These are phyloP conservation scores for Aspergillus affinis DNA, from an alignment of 495 filamentous ascomycete species.

Conservation along the genomic window DNA sequence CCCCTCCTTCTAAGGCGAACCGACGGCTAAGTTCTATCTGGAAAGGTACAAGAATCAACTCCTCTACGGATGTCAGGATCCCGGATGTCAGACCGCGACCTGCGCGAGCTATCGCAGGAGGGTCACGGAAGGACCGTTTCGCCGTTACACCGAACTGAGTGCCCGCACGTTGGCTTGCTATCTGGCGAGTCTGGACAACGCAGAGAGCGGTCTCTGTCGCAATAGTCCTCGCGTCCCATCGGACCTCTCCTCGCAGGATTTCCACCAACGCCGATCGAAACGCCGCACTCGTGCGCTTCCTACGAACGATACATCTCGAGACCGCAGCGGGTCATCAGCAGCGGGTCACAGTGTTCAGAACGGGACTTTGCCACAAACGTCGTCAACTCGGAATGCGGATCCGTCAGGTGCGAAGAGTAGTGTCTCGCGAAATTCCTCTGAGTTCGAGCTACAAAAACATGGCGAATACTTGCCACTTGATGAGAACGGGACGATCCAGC, in stretches of 20 bases:
- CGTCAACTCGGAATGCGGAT: neutral
- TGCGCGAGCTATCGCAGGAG: constrained; percentile 78
- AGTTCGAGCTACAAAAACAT: constrained; percentile 9
- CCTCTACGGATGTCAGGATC: constrained; percentile 73
- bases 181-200: constrained; percentile 76
- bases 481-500: constrained; percentile 40
- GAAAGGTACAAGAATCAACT: constrained; percentile 80
- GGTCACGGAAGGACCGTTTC: constrained; percentile 64
- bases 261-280: constrained; percentile 30
- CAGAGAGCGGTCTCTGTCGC: constrained; percentile 71
- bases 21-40: constrained; percentile 13
- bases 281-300: constrained; percentile 29
- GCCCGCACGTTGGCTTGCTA: constrained; percentile 77
- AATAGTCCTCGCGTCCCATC: constrained; percentile 40
- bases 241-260: constrained; percentile 28
- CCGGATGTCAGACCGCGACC: constrained; percentile 70
- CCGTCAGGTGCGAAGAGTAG: neutral
- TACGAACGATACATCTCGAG: constrained; percentile 15
- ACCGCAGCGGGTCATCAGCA: constrained; percentile 9
- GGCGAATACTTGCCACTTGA: constrained; percentile 20
- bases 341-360: neutral
- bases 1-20: neutral
- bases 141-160: constrained; percentile 66
- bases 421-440: neutral
- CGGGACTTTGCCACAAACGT: neutral